Base-by-base conservation (phyloP, 2,329 filamentous ascomycete species). In the Scedosporium aurantiacum region DNA sequence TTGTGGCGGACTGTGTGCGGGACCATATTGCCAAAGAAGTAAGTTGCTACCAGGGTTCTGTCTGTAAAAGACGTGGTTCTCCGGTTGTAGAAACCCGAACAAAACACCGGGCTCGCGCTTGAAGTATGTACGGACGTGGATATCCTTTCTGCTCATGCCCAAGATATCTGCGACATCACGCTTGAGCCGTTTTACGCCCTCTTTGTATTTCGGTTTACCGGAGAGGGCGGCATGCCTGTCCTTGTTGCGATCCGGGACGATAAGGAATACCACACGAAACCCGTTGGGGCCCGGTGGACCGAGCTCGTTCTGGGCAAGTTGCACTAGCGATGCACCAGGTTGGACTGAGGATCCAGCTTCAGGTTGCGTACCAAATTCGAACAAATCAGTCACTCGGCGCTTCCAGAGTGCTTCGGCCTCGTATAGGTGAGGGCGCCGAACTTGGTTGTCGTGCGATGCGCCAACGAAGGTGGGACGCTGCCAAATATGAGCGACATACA, bases 401-500 rank as follows among this genome's bases (percentile, higher is more conserved):
- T 50, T 37, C 43, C 41, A 60, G 14, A 60, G 8, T 25, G 5
- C n/a, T 43, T 52, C 18, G 58, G 28, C 14, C 12, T 25, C 41
- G 58, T 60, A 60, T 5, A 60, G 43, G 14, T 60, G 23, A 16
- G 58, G 58, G 18, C 10, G 12, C 5, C 25, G 14, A 6, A 2
- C 6, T n/a, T 50, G 27, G 28, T 3, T 28, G 6, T 43, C n/a
- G 21, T 18, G 28, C 12, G 18, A 12, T 8, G 52, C 28, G 10
- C 14, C 28, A 10, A 28, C n/a, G 23, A 61, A 61, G 27, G 21
- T 56, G 28, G 59, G 59, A 21, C 23, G 50, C 59, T 61, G 45
- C 59, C 59, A 61, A 14, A 61, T 16, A n/a, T 61, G 59, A 5
- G 47, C 59, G 10, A 43, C 23, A 50, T 61, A 61, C 8, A 57